Conservation (phyloP, 768 basidiomycete species). For the Lentinula lateritia region DNA sequence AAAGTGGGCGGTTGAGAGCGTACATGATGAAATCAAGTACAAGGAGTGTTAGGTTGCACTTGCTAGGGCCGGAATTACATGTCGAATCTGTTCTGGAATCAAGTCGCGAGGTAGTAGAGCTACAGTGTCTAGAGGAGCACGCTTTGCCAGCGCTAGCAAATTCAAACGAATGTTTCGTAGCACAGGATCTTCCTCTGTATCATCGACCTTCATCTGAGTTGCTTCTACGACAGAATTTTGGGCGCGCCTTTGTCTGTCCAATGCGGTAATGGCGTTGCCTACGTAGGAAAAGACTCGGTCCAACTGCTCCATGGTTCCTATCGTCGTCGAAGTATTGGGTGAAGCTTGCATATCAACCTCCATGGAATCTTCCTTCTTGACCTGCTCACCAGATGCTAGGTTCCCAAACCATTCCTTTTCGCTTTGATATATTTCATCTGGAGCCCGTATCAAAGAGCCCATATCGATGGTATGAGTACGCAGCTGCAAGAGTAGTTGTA, state of each 20-base stretch:
- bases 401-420: conserved; percentile 51
- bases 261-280: conserved; percentile 42
- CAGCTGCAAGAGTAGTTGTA: conserved; percentile 36
- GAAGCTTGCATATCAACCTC: not conserved
- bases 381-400: conserved; percentile 28
- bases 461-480: conserved; percentile 47
- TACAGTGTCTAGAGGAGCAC: conserved; percentile 70
- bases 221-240: conserved; percentile 9
- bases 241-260: conserved; percentile 28
- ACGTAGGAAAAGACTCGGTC: conserved; percentile 55
- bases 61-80: conserved; percentile 48
- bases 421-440: conserved; percentile 43
- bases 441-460: conserved; percentile 40
- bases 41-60: not conserved
- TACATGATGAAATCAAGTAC: not conserved
- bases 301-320: conserved; percentile 43
- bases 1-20: not conserved
- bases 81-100: conserved; percentile 60
- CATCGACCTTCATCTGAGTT: conserved; percentile 18
- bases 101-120: conserved; percentile 57
- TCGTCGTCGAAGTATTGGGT: not conserved
- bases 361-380: conserved; percentile 18
- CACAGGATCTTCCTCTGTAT: conserved; percentile 33
- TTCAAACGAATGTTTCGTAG: conserved; percentile 63
- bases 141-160: conserved; percentile 70